Evolutionary conservation across 2,329 filamentous ascomycete genomes (phyloP), one percentile per base, ranked within the genome.

Genomic region (Fusarium oxysporum): DNA sequence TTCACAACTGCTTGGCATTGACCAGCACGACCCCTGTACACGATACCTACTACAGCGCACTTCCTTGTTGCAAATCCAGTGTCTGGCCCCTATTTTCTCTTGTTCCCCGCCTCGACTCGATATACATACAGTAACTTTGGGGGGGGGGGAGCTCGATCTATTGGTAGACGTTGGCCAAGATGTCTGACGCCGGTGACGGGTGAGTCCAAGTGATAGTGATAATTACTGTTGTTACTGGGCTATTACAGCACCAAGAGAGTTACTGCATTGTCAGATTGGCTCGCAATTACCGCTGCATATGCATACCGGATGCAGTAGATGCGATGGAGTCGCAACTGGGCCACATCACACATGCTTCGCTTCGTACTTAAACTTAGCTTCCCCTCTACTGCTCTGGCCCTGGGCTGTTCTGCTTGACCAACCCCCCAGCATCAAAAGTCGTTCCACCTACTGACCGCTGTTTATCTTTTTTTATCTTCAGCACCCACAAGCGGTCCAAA

Each of bases 401-500:
- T 66, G 64, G 38, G 43, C 59, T 66, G 32, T 64, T 65, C 59
- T 66, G 33, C 62, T 64, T 67, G 62, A 57, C 70, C 66, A 66
- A 68, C 60, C 61, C 65, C 70, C 53, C 53, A 70, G 55, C 57
- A 64, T 72, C 57, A 71, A 70, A 70, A 77, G 62, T 77, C 74
- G 75, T 71, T 75, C 75, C 75, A 78, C 71, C 74, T 66, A 73
- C 76, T 78, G 76, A 78, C 75, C 75, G 76, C 75, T 75, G 69
- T 76, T 77, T 76, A 76, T 75, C 51, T 70, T 58, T 58, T 58
- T 53, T 51, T 51, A 66, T 73, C 66, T 72, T 41, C 62, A 78
- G 75, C 72, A 72, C 60, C 67, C 88, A 89, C 77, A 88, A 86
- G 81, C 87, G 86, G 69, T 87, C 88, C 63, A 90, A 86, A 79